Base-by-base conservation (phyloP, 305 asterid species). In the Salvia sclarea region DNA sequence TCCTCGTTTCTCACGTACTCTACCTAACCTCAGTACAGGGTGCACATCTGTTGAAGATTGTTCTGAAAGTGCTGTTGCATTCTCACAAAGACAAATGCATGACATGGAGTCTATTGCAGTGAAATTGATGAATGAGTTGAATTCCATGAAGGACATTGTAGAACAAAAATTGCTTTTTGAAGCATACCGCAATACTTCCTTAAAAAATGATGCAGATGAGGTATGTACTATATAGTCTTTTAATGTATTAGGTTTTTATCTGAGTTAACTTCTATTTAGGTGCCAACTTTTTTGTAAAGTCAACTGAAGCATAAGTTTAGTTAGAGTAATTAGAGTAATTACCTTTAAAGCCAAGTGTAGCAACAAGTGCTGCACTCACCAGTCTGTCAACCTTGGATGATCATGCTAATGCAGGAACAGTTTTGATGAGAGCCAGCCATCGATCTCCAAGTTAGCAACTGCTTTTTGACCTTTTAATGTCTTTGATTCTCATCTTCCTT, bases 51-150 rank as follows among this genome's bases (percentile, higher is more conserved):
- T 86, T 54, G 81, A 82, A 77, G 75, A 79, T 63, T 90, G 95
- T 78, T 88, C 97, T 9, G 88, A 80, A 77, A 87, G 87, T 80
- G 93, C 97, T 58, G 75, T 92, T 71, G 90, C 86, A 67, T 92
- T 92, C 81, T 86, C 98, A 68, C 91, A 80, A 77, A 81, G 90
- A 75, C 98, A 92, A 84, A 84, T 90, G 95, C 89, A 80, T 17
- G 96, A 88, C 78, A 82, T 87, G 68, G 98, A 92, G 77, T 78
- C 91, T 64, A 78, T 92, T 67, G 85, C 97, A 17, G 69, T 18
- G 68, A 90, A 86, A 72, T 86, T 92, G 69, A 76, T 85, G 86
- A 75, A 75, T 38, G 98, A 90, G 85, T 77, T 92, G 90, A 88
- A 90, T 68, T 81, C 86, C 76, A 84, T 92, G 96, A 90, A 90